Conservation (phyloP, 345 rosid species). For the Psidium friedrichsthalianum region DNA sequence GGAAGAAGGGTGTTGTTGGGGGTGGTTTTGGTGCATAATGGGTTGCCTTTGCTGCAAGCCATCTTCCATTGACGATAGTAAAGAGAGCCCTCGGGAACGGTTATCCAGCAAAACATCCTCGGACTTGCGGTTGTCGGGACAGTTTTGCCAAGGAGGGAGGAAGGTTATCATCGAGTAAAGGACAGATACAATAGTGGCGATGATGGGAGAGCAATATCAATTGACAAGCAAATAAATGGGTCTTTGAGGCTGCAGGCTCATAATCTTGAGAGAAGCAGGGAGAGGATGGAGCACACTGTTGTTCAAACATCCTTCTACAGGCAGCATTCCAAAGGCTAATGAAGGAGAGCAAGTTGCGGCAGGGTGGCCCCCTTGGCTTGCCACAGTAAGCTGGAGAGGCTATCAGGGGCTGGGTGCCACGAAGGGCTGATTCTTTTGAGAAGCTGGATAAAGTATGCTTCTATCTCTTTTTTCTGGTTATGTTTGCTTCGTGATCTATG, state of each 20-base stretch:
- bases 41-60: constrained; percentile 86
- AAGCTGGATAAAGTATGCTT: constrained; percentile 80
- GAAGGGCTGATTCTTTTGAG: constrained; percentile 96
- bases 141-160: constrained; percentile 71
- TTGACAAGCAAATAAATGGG: constrained; percentile 64
- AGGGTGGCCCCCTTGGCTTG: constrained; percentile 99
- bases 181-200: constrained; percentile 36
- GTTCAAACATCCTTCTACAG: constrained; percentile 45
- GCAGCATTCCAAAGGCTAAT: constrained; percentile 55
- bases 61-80: constrained; percentile 76
- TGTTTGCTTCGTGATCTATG: background rate
- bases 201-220: constrained; percentile 45
- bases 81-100: constrained; percentile 71
- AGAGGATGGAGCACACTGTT: constrained; percentile 41
- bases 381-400: constrained; percentile 95
- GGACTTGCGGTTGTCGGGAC: constrained; percentile 46
- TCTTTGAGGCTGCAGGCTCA: constrained; percentile 43
- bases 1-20: constrained; percentile 13
- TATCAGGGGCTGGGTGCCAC: constrained; percentile 89
- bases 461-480: constrained; percentile 8
- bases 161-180: constrained; percentile 27
- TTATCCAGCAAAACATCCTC: constrained; percentile 47
- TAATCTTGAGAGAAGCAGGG: constrained; percentile 57
- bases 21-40: constrained; percentile 45
- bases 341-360: constrained; percentile 96